phyloP scores from a whole-genome alignment of 495 filamentous ascomycete genomes.

The Trichocladium uniseriatum region DNA sequence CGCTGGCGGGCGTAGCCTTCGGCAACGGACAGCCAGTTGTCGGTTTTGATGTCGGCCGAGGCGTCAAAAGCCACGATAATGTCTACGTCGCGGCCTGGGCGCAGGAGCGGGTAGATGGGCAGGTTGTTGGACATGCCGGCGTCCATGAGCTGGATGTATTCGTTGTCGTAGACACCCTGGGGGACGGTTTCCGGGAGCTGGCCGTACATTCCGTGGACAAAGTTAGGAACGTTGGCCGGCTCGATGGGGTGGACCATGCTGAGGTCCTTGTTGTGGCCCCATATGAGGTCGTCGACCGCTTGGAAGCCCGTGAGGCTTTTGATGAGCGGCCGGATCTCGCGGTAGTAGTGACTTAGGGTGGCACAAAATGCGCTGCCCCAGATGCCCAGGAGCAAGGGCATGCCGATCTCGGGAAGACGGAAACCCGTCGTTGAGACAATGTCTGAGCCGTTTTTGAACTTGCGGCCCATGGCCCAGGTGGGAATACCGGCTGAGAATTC shows the following conservation, averaged over 20 bases:
- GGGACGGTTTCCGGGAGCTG: slow-evolving; percentile 65
- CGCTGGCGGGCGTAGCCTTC: slow-evolving; percentile 88
- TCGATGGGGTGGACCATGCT: slow-evolving; percentile 88
- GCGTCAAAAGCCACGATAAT: slow-evolving; percentile 56
- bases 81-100: slow-evolving; percentile 80
- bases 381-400: slow-evolving; percentile 77
- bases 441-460: slow-evolving; percentile 63
- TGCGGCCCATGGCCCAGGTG: slow-evolving; percentile 82
- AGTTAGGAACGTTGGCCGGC: slow-evolving; percentile 82
- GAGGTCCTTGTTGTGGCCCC: slow-evolving; percentile 67
- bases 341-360: slow-evolving; percentile 90
- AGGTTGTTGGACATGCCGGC: slow-evolving; percentile 98
- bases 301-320: slow-evolving; percentile 62
- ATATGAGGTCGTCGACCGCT: slow-evolving; percentile 78
- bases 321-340: slow-evolving; percentile 74
- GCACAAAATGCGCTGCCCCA: slow-evolving; percentile 96
- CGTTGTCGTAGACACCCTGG: slow-evolving; percentile 55
- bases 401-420: slow-evolving; percentile 67
- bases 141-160: slow-evolving; percentile 84
- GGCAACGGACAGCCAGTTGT: slow-evolving; percentile 79
- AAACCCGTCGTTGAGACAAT: slow-evolving; percentile 44
- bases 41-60: slow-evolving; percentile 34
- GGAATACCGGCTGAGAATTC: slow-evolving; percentile 83
- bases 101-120: slow-evolving; percentile 85
- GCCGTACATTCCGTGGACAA: slow-evolving; percentile 65